Percentiles rank a stretch among this genome's conserved stretches.
Evolutionary conservation across 169 alveolate species (phyloP).

Genomic region (Plasmodium adleri): DNA sequence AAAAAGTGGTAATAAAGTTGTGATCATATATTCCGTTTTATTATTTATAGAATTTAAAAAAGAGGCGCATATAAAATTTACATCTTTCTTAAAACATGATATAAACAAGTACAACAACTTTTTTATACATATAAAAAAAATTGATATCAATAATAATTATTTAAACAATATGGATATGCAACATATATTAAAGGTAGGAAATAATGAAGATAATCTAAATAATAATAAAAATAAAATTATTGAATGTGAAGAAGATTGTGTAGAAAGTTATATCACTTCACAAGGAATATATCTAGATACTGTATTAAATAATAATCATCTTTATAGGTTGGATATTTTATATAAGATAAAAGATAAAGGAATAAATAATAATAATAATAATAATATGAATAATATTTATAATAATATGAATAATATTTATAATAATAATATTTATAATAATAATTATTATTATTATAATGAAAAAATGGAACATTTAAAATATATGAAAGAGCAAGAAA

Average conservation of each 20-base stretch:
- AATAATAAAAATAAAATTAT: too few relatives aligned
- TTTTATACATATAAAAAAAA: conserved; percentile 30
- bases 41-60: conserved; percentile 31
- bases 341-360: not conserved
- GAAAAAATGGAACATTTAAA: too few relatives aligned
- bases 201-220: not conserved
- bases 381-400: too few relatives aligned
- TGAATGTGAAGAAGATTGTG: conserved; percentile 8
- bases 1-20: not conserved
- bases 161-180: conserved; percentile 23
- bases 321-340: conserved; percentile 20
- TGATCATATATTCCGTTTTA: conserved; percentile 19
- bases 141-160: conserved; percentile 10
- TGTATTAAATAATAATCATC: conserved; percentile 20
- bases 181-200: conserved; percentile 7
- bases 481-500: too few relatives aligned
- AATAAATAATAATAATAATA: too few relatives aligned
- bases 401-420: too few relatives aligned
- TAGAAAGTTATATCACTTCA: conserved; percentile 19
- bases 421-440: too few relatives aligned
- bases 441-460: too few relatives aligned
- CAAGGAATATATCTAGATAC: conserved; percentile 27
- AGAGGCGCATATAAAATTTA: conserved; percentile 37
- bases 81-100: conserved; percentile 28
- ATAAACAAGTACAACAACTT: conserved; percentile 19